Conservation (phyloP, 1,284 basidiomycete genomes). For the Irpex sp. region DNA sequence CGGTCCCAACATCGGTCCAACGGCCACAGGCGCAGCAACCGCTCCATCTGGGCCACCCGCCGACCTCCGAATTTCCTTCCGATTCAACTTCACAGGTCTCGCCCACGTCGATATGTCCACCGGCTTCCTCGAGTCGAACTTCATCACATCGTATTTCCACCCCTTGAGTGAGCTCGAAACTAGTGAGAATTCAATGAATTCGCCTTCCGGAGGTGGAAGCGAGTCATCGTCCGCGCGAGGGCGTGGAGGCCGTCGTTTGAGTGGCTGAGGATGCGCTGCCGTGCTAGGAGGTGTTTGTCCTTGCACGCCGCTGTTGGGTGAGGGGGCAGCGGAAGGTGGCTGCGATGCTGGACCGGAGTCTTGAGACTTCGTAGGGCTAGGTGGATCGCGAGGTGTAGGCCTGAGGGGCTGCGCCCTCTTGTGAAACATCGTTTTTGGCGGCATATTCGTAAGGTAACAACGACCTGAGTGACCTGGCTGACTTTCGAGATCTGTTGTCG, state of each 20-base stretch:
- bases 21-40: constrained; percentile 41
- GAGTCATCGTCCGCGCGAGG: constrained; percentile 27
- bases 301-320: not conserved
- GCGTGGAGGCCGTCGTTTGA: not conserved
- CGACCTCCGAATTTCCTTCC: constrained; percentile 70
- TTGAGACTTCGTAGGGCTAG: not conserved
- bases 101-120: constrained; percentile 65
- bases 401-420: not conserved
- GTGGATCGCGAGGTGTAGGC: not conserved
- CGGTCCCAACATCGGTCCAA: constrained; percentile 66
- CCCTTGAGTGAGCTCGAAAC: constrained; percentile 74
- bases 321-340: not conserved
- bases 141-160: constrained; percentile 85
- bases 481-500: not conserved
- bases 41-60: constrained; percentile 33
- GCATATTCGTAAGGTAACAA: not conserved
- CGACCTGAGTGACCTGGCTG: not conserved
- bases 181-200: constrained; percentile 68
- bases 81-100: constrained; percentile 77
- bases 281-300: constrained; percentile 24
- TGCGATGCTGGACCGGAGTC: not conserved
- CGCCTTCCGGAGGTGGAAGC: constrained; percentile 51
- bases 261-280: constrained; percentile 24
- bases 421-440: not conserved
- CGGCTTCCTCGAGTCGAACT: constrained; percentile 69